These are phyloP conservation scores for Drechslerella coelobrocha DNA, from an alignment of 2,329 filamentous ascomycete species.

Conservation along the genomic window DNA sequence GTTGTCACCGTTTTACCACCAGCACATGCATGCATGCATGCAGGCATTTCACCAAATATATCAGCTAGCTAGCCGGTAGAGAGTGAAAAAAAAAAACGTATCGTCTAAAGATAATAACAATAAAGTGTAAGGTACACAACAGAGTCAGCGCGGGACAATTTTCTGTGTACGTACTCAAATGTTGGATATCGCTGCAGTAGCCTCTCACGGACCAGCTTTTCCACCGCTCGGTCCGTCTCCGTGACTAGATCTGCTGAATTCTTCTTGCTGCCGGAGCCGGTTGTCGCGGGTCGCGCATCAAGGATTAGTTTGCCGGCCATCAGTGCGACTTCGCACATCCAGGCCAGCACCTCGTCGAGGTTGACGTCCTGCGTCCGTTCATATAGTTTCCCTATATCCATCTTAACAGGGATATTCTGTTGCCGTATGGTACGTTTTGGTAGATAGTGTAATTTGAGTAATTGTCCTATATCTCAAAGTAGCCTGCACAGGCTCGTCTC, in stretches of 20 bases:
- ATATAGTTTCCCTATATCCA: too few species aligned
- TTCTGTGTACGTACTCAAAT: slow-evolving; percentile 58
- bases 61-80: too few species aligned
- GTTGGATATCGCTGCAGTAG: slow-evolving; percentile 65
- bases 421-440: too few species aligned
- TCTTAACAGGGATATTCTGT: too few species aligned
- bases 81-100: slow-evolving; percentile 4
- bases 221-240: slow-evolving; percentile 71
- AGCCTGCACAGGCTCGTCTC: too few species aligned
- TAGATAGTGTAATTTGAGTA: too few species aligned
- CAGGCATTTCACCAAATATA: too few species aligned
- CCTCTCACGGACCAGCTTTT: slow-evolving; percentile 66
- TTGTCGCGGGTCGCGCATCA: slow-evolving; percentile 67
- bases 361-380: slow-evolving; percentile 61
- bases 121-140: too few species aligned
- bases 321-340: slow-evolving; percentile 67
- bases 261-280: slow-evolving; percentile 68
- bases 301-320: slow-evolving; percentile 72
- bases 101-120: background rate
- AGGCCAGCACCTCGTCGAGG: slow-evolving; percentile 69
- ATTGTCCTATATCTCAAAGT: too few species aligned
- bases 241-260: slow-evolving; percentile 75
- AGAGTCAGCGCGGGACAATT: too few species aligned
- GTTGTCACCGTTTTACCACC: too few species aligned
- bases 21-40: background rate